A percentile compares a stretch with the other conserved stretches of the same genome.
These are phyloP conservation scores for Neurospora sp. DNA, from an alignment of 495 filamentous ascomycete species.

Conservation along the genomic window DNA sequence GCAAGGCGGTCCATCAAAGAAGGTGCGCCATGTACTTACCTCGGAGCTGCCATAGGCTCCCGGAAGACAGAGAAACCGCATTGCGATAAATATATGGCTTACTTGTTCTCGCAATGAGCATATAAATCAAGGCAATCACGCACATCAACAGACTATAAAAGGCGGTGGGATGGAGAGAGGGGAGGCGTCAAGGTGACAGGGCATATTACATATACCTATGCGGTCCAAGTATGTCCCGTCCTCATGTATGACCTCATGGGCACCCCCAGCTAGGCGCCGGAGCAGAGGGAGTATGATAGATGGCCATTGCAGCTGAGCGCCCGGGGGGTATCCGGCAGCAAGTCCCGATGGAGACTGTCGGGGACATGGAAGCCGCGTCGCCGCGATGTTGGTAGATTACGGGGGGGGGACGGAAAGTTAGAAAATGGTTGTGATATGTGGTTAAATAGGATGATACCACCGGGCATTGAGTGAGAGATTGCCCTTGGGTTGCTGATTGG, in stretches of 20 bases:
- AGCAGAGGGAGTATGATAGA: neutral
- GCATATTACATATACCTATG: neutral
- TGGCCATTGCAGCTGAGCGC: neutral
- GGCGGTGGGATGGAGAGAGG: neutral
- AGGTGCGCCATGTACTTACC: conserved; percentile 23
- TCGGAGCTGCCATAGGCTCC: conserved; percentile 43
- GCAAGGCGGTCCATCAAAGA: neutral
- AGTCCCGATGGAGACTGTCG: neutral
- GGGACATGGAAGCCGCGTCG: neutral
- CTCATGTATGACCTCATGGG: neutral
- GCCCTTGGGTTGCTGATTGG: neutral
- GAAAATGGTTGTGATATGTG: neutral
- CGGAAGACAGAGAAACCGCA: conserved; percentile 34
- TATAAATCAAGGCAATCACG: neutral
- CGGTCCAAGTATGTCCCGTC: neutral
- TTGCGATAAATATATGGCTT: conserved; percentile 9
- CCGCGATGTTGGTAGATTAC: neutral
- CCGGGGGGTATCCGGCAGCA: neutral
- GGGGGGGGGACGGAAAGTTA: neutral
- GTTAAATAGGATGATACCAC: neutral
- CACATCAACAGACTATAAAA: neutral
- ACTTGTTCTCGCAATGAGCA: neutral
- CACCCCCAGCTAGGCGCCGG: neutral
- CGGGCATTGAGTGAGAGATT: neutral
- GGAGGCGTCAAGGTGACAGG: neutral